Percentiles rank a stretch among this genome's conserved stretches.
Conservation (phyloP, 169 alveolate species). For the Plasmodium relictum region DNA sequence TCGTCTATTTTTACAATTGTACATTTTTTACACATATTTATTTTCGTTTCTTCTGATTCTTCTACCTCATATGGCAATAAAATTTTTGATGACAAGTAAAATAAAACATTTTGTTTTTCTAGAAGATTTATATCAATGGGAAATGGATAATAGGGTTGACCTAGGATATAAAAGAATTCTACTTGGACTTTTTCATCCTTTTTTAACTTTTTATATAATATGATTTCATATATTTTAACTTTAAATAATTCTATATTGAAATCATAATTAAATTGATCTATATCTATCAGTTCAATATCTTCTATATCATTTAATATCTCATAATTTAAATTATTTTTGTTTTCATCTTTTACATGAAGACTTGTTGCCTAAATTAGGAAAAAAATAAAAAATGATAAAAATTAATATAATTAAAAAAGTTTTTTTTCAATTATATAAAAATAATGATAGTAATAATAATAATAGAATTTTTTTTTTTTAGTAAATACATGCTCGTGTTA, state of each 20-base stretch:
- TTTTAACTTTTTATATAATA: slow-evolving; percentile 18
- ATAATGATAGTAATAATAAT: too few relatives aligned
- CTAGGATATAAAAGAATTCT: slow-evolving; percentile 18
- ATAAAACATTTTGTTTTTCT: slow-evolving; percentile 44
- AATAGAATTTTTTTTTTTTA: too few relatives aligned
- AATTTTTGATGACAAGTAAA: slow-evolving; percentile 42
- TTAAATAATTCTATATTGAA: slow-evolving; percentile 27
- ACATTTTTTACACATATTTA: slow-evolving; percentile 37
- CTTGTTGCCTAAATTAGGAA: slow-evolving; percentile 16
- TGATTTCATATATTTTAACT: slow-evolving; percentile 30
- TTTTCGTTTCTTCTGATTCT: slow-evolving; percentile 29
- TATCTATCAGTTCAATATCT: slow-evolving; percentile 18
- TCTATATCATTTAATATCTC: slow-evolving; percentile 5
- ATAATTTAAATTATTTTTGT: slow-evolving; percentile 4
- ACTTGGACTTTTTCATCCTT: slow-evolving; percentile 10
- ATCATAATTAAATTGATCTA: slow-evolving; percentile 50
- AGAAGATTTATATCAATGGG: slow-evolving; percentile 33
- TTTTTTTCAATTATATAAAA: too few relatives aligned
- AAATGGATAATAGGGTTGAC: slow-evolving; percentile 59
- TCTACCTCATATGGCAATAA: slow-evolving; percentile 60
- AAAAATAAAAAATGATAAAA: neutral
- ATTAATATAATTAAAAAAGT: too few relatives aligned
- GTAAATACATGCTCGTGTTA: too few relatives aligned
- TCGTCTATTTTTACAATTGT: slow-evolving; percentile 19
- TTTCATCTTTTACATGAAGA: slow-evolving; percentile 40